A percentile compares a stretch with the other conserved stretches of the same genome.
Conservation (phyloP, 768 basidiomycete species). For the Mycena rebaudengoi region DNA sequence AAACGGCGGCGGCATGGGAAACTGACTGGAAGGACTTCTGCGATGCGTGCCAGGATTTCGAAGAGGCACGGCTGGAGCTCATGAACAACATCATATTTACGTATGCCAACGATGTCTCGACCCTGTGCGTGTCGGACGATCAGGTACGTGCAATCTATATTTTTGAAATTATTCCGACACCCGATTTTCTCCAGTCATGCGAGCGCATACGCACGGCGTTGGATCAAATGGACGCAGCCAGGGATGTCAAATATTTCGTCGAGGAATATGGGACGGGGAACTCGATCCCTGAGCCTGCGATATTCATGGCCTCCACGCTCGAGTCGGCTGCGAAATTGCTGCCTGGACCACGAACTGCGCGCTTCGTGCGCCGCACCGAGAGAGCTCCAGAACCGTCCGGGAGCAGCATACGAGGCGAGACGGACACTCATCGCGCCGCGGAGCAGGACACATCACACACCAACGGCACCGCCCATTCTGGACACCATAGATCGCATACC, state of each 20-base stretch:
- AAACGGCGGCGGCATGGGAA: slow-evolving; percentile 88
- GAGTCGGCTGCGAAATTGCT: too few relatives aligned
- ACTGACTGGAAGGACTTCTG: slow-evolving; percentile 93
- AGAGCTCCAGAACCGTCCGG: too few relatives aligned
- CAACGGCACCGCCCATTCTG: too few relatives aligned
- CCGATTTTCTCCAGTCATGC: slow-evolving; percentile 69
- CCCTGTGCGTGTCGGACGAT: slow-evolving; percentile 93
- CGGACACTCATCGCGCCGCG: too few relatives aligned
- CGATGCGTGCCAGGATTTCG: slow-evolving; percentile 92
- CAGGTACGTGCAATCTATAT: slow-evolving; percentile 63
- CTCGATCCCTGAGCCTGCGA: slow-evolving; percentile 85
- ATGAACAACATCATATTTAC: slow-evolving; percentile 95
- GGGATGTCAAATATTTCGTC: slow-evolving; percentile 90
- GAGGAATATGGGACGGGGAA: slow-evolving; percentile 88
- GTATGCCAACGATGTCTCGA: slow-evolving; percentile 93
- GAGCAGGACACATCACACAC: too few relatives aligned
- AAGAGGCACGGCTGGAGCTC: slow-evolving; percentile 91
- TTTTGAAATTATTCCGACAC: not conserved
- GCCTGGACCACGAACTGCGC: too few relatives aligned
- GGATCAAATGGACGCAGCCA: slow-evolving; percentile 86
- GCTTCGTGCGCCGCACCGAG: too few relatives aligned
- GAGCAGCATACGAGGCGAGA: too few relatives aligned
- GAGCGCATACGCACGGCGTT: slow-evolving; percentile 86
- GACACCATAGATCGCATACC: too few relatives aligned
- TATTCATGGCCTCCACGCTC: too few relatives aligned